Conservation (phyloP, 2,329 filamentous ascomycete species). For the Trichoderma pleuroti region DNA sequence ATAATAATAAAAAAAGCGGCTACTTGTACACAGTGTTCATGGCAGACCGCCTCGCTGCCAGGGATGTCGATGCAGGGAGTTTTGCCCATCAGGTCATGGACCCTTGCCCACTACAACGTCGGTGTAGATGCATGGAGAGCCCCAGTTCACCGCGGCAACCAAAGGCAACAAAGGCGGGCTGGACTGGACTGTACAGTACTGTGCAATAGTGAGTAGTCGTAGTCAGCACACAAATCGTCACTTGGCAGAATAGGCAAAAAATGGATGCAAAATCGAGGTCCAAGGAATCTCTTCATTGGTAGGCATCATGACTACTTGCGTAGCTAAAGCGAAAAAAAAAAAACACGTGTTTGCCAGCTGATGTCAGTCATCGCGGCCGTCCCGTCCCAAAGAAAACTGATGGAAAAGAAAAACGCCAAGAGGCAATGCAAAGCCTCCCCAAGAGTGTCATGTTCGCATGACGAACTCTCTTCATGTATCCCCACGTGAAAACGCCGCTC, state of each 20-base stretch:
- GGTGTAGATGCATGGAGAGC: not conserved
- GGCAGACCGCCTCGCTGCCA: conserved; percentile 14
- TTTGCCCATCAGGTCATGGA: not conserved
- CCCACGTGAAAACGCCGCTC: conserved; percentile 14
- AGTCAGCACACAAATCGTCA: not conserved
- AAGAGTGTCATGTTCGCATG: conserved; percentile 11
- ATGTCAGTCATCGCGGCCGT: conserved; percentile 10
- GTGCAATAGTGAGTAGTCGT: not conserved
- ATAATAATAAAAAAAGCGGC: not conserved
- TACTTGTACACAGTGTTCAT: conserved; percentile 11
- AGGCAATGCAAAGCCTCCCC: conserved; percentile 6
- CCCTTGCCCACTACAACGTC: conserved; percentile 8
- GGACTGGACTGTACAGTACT: not conserved
- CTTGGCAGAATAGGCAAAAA: not conserved
- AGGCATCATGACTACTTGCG: conserved; percentile 14
- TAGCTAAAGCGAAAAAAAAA: not conserved
- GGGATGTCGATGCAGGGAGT: conserved; percentile 12
- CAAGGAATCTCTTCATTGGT: conserved; percentile 12
- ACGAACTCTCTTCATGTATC: conserved; percentile 8
- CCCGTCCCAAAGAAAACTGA: not conserved
- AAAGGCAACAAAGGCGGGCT: not conserved
- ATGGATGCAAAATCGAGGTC: not conserved
- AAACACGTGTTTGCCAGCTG: not conserved
- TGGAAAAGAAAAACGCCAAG: conserved; percentile 10
- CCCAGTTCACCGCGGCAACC: not conserved